These are phyloP conservation scores for Acer saccharum DNA, from an alignment of 345 rosid species.

Conservation along the genomic window DNA sequence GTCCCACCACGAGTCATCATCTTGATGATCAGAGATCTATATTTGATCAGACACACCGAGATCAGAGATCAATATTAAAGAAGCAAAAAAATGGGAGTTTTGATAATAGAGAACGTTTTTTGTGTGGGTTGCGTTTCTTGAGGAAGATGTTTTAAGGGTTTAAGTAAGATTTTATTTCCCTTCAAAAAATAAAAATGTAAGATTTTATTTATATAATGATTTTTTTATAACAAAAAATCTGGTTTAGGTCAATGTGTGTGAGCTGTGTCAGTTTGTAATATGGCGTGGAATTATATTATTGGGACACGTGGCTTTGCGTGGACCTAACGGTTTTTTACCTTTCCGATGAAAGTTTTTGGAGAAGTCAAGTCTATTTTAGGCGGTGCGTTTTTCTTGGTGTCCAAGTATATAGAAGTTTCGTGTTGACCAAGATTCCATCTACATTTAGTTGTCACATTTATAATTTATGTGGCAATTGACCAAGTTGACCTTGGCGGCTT, in stretches of 20 bases:
- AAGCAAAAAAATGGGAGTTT: slow-evolving; percentile 14
- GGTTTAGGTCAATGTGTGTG: not conserved
- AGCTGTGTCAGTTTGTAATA: not conserved
- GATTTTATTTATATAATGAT: not conserved
- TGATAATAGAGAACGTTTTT: not conserved
- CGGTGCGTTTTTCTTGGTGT: not conserved
- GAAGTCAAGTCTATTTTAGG: no score
- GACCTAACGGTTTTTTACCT: not conserved
- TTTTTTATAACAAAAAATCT: not conserved
- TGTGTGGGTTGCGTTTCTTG: not conserved
- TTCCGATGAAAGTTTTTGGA: not conserved
- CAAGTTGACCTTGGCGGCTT: no score
- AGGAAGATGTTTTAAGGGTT: not conserved
- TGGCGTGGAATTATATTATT: not conserved
- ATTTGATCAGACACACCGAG: slow-evolving; percentile 7
- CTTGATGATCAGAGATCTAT: no score
- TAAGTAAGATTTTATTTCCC: not conserved
- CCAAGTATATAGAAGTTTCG: not conserved
- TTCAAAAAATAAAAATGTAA: no score
- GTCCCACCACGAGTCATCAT: no score
- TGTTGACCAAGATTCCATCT: not conserved
- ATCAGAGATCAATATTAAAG: not conserved
- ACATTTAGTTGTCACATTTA: no score
- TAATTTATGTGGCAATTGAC: no score
- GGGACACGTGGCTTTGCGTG: not conserved